Evolutionary conservation across 2,329 filamentous ascomycete species (phyloP), one percentile per base, ranked within the genome.

Genomic region (Diaporthe vexans): DNA sequence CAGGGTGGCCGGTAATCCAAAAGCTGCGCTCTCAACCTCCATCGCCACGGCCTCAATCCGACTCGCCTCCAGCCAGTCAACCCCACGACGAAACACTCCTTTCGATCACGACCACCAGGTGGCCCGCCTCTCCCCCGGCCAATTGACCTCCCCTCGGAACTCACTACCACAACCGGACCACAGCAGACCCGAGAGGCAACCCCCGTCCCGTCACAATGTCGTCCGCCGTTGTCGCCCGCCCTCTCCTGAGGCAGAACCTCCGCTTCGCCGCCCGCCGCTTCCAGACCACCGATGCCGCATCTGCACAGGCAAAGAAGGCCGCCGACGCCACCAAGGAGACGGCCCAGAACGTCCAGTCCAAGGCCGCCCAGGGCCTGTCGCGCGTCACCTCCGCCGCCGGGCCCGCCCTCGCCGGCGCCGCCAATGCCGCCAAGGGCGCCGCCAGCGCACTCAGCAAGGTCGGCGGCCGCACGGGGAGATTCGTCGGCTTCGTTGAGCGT

Each of bases 401-500:
- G 73, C 92, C 94, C 76, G 94, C 92, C 76, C 88, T 97, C 80
- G 89, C 90, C 79, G 92, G 91, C 82, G 94, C 93, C 79, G 94
- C 93, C 74, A 90, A 91, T 82, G 94, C 93, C 79, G 94, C 93
- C 73, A 90, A 91, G 82, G 90, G 91, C 73, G 85, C 93, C 78
- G 86, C 88, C 78, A 90, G 86, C 81, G 91, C 93, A 74, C 85
- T 97, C 79, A 88, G 91, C 83, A 93, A 91, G 86, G 89, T 95
- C 82, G 95, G 95, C 81, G 96, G 96, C 81, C 91, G 94, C 80
- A 95, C 94, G 76, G 95, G 94, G 81, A 91, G 90, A 84, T 82
- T 95, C 79, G 90, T 98, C 83, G 88, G 88, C 79, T 94, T 95
- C 81, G 88, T 97, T 81, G 94, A 98, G 90, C 93, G 97, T 98